Conservation (phyloP, 1,139 yeast genomes). For the Petasospora fabianii region DNA sequence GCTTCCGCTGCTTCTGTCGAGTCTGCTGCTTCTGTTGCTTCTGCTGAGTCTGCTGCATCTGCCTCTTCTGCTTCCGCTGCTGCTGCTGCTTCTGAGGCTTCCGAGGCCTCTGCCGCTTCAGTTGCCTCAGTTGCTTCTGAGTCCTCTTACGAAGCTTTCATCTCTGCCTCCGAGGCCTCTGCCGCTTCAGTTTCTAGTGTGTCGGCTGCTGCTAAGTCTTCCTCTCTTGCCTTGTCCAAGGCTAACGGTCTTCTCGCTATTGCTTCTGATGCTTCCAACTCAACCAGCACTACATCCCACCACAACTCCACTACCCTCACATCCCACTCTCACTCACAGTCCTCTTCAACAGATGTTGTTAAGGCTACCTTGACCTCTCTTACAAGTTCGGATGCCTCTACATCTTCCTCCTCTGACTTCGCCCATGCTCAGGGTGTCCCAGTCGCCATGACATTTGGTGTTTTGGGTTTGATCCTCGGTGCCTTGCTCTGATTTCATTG, state of each 20-base stretch:
- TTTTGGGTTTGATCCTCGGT: slow-evolving; percentile 49
- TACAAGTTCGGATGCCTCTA: slow-evolving; percentile 23
- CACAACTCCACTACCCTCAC: slow-evolving; percentile 23
- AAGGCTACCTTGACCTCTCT: slow-evolving; percentile 23
- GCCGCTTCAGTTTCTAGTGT: slow-evolving; percentile 10
- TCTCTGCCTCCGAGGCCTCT: slow-evolving; percentile 11
- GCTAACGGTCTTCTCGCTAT: slow-evolving; percentile 46
- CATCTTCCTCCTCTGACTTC: slow-evolving; percentile 35
- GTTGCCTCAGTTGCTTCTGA: slow-evolving; percentile 6
- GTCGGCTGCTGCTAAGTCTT: slow-evolving; percentile 16
- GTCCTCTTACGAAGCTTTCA: slow-evolving; percentile 10
- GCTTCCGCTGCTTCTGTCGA: slow-evolving; percentile 12
- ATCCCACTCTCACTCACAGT: slow-evolving; percentile 7
- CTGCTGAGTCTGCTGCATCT: slow-evolving; percentile 9
- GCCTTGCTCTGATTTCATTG: slow-evolving; percentile 39
- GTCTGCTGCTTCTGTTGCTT: slow-evolving; percentile 7
- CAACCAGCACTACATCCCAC: slow-evolving; percentile 21
- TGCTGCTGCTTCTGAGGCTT: slow-evolving; percentile 2
- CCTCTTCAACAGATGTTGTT: slow-evolving; percentile 20
- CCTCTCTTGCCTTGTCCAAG: slow-evolving; percentile 30
- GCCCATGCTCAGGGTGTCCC: slow-evolving; percentile 27
- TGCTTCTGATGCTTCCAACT: slow-evolving; percentile 37
- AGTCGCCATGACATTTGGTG: slow-evolving; percentile 43
- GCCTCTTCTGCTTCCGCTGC: slow-evolving; percentile 10
- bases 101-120: slow-evolving; percentile 3